Evolutionary conservation across 345 rosid genomes (phyloP), one percentile per base, ranked within the genome.

Genomic region (Mercurialis annua): DNA sequence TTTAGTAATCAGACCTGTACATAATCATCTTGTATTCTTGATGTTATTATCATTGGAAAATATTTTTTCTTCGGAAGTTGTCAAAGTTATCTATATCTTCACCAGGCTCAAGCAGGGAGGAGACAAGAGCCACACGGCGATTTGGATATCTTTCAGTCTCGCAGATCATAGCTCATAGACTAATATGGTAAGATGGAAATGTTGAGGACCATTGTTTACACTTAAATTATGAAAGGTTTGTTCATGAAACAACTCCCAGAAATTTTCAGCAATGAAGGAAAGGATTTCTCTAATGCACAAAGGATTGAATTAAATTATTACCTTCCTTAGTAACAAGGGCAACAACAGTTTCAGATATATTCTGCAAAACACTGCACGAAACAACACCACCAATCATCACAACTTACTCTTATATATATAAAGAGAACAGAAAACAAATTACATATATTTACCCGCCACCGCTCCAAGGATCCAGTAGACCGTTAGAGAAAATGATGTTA

Each of bases 391-490:
- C 63, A 63, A 71, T 67, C 46, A 72, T 80, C 42, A 71, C 47
- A 46, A 26, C 44, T 38, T 20, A 34, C 33, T 31, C 20, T 54
- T 43, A 15, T 27, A 66, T 10, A 40, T 29, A 48, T 52, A 51
- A 42, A 4, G 56, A 33, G 36, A 67, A 54, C 31, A 66, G 21
- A 31, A 9, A 43, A 47, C 20, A 36, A 40, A 50, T 58, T 64
- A 63, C 49, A 55, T 44, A 23, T 63, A 42, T n/a, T n/a, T 46
- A 93, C 98, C 97, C 72, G 81, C 90, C 86, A 76, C 98, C 97
- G 79, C 98, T 93, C 94, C 97, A 93, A 42, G 98, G 98, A 89
- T 93, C 96, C 75, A 88, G 82, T 24, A 88, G 80, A 71, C 98
- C 98, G 50, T 86, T 93, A 55, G 97, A 90, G 86, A 93, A 90